A percentile compares a stretch with the other conserved stretches of the same genome.
Conservation (phyloP, 75 land plant species). For the Picea glauca region DNA sequence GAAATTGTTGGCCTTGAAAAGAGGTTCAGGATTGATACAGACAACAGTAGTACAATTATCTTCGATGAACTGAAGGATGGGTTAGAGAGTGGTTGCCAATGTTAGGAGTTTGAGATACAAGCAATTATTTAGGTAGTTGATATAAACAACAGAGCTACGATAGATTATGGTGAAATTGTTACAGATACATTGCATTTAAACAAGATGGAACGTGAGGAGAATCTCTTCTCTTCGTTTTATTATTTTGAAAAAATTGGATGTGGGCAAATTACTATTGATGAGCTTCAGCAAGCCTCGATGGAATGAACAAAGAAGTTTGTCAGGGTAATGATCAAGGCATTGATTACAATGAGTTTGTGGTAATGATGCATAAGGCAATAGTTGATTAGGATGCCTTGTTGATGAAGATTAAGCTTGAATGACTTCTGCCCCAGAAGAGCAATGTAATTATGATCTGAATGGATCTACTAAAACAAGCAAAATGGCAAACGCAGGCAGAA, state of each 20-base stretch:
- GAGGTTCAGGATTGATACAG: conserved; percentile 72
- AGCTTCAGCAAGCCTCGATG: conserved; percentile 76
- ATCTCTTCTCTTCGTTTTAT: conserved; percentile 64
- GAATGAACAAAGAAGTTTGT: conserved; percentile 66
- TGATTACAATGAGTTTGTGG: conserved; percentile 84
- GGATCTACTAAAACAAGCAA: too few relatives aligned
- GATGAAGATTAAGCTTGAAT: too few relatives aligned
- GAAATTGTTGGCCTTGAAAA: conserved; percentile 68
- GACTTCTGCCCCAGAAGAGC: too few relatives aligned
- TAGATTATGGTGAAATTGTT: conserved; percentile 79
- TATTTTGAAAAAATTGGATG: conserved; percentile 87
- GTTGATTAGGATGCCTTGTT: conserved; percentile 31
- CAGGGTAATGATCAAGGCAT: conserved; percentile 81
- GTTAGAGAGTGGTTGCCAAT: conserved; percentile 1
- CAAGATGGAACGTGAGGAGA: conserved; percentile 67
- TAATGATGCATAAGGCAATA: conserved; percentile 85
- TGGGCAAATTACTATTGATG: conserved; percentile 78
- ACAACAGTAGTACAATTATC: conserved; percentile 63
- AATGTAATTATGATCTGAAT: too few relatives aligned
- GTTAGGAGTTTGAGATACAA: conserved; percentile 48
- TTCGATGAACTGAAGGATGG: conserved; percentile 76
- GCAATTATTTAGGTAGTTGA: conserved; percentile 74
- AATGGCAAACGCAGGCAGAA: too few relatives aligned
- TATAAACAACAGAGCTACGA: conserved; percentile 74
- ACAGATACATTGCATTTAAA: conserved; percentile 75